phyloP scores from a whole-genome alignment of 306 rosid species.

The Cicer pinnatifidum region DNA sequence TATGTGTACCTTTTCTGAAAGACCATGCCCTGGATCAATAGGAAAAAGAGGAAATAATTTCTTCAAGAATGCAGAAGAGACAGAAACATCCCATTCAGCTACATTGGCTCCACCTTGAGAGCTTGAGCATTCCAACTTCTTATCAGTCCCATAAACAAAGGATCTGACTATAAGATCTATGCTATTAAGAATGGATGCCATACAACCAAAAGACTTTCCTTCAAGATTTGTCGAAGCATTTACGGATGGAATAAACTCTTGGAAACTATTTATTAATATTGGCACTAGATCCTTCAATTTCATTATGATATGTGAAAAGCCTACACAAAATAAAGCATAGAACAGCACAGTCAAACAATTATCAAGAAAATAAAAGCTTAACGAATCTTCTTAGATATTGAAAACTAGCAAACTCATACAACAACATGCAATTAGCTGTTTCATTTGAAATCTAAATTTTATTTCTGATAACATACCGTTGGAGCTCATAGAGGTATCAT shows the following conservation, averaged over 20 bases:
- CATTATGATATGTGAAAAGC: slow-evolving; percentile 53
- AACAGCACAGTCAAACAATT: slow-evolving; percentile 43
- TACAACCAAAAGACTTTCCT: slow-evolving; percentile 69
- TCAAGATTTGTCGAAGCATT: slow-evolving; percentile 54
- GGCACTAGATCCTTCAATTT: slow-evolving; percentile 71
- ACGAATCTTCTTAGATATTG: slow-evolving; percentile 6
- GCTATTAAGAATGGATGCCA: slow-evolving; percentile 65
- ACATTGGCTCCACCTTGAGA: slow-evolving; percentile 49
- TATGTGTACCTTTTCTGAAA: slow-evolving; percentile 63
- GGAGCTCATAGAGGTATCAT: slow-evolving; percentile 55
- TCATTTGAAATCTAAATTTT: slow-evolving; percentile 23
- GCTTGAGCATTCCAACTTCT: slow-evolving; percentile 49
- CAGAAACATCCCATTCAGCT: slow-evolving; percentile 50
- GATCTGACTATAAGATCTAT: slow-evolving; percentile 66
- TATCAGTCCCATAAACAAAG: slow-evolving; percentile 53
- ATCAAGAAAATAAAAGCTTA: slow-evolving; percentile 18
- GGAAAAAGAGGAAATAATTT: slow-evolving; percentile 71
- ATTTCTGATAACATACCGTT: slow-evolving; percentile 58
- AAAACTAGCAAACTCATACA: slow-evolving; percentile 24
- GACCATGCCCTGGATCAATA: slow-evolving; percentile 53
- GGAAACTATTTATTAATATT: slow-evolving; percentile 69
- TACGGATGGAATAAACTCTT: slow-evolving; percentile 61
- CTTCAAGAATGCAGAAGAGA: slow-evolving; percentile 63
- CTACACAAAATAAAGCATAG: slow-evolving; percentile 56
- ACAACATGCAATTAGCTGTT: slow-evolving; percentile 6